Evolutionary conservation across 1,284 basidiomycete species (phyloP), one percentile per base, ranked within the genome.

Genomic region (Cystobasidium pallidum): DNA sequence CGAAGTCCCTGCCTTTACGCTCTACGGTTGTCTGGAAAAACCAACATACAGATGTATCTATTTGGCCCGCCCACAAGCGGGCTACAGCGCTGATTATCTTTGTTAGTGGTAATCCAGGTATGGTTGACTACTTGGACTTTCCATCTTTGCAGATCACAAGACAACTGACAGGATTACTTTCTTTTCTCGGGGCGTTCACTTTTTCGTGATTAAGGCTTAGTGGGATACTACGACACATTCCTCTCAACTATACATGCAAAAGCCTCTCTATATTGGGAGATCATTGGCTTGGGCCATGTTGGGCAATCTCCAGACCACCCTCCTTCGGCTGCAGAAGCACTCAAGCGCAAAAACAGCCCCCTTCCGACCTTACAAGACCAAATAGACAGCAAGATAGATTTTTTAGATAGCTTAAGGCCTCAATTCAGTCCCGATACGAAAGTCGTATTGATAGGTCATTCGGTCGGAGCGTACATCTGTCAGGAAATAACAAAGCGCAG

Each of bases 381-480:
- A 36, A 62, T 72, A 21, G 39, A 64, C 21, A 61, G 52, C 70
- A 72, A 72, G 36, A 30, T 72, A 32, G 49, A 47, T 13, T 65
- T 55, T 26, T 10, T 72, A 19, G 70, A 72, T 24, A 24, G 30
- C 11, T 15, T 72, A 19, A 15, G 54, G 8, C 28, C n/a, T 21
- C 49, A 57, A 51, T 72, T 54, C 36, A 36, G 45, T 51, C 21
- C n/a, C 2, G 43, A 72, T 26, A 41, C 52, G 21, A 54, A 58
- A 32, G 24, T 72, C 28, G 52, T 57, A 32, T 47, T 72, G 26
- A 64, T 72, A 11, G 70, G 70, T 21, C 70, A 72, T 51, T 72
- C 70, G 3, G 70, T 72, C 1, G 70, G 70, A 17, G 70, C 70
- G 2, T 72, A 65, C 26, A 72, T 72, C 19, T 72, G 70, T 32